Conservation (phyloP, 305 asterid genomes). For the Nicotiana rustica region DNA sequence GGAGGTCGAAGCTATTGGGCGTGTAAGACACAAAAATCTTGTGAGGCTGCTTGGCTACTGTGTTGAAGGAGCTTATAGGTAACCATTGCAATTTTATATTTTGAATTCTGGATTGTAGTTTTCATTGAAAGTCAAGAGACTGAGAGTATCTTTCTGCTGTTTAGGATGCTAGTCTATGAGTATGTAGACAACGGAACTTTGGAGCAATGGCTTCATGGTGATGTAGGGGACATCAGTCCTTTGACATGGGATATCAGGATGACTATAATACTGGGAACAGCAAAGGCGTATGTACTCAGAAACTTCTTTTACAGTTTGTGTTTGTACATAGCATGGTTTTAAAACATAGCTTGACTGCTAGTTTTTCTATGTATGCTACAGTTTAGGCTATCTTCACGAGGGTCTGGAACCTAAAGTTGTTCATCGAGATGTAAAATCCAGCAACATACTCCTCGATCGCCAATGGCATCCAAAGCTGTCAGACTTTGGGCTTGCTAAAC, state of each 20-base stretch:
- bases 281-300: conserved; percentile 63
- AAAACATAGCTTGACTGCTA: conserved; percentile 1
- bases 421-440: conserved; percentile 90
- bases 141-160: conserved; percentile 28
- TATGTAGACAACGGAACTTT: conserved; percentile 77
- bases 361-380: conserved; percentile 41
- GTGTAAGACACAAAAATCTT: conserved; percentile 83
- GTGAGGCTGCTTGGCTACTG: conserved; percentile 78
- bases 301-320: conserved; percentile 29
- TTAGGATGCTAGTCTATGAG: conserved; percentile 84
- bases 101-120: conserved; percentile 29
- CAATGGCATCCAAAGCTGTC: conserved; percentile 82
- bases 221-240: conserved; percentile 77
- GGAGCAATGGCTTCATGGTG: conserved; percentile 90
- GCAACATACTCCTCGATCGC: conserved; percentile 80
- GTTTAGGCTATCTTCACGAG: conserved; percentile 82
- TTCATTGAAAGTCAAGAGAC: conserved; percentile 29
- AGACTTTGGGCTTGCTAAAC: conserved; percentile 84
- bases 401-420: conserved; percentile 97
- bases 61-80: conserved; percentile 86
- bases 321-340: background rate
- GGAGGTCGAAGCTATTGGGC: conserved; percentile 79
- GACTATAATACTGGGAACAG: conserved; percentile 71
- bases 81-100: conserved; percentile 30
- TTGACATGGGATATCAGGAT: conserved; percentile 77